Conservation (phyloP, 495 filamentous ascomycete genomes). For the Cairneyella variabilis region DNA sequence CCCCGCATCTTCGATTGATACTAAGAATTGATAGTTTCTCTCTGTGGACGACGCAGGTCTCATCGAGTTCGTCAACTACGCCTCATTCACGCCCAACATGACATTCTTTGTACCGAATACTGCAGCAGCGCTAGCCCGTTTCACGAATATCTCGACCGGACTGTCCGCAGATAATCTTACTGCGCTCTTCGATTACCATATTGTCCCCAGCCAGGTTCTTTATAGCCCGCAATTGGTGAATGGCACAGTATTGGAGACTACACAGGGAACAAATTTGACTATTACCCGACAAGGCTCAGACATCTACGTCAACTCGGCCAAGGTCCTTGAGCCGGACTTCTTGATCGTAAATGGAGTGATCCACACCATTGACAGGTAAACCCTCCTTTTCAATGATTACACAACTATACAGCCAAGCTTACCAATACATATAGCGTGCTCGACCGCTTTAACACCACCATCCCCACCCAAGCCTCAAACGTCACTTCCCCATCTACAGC, state of each 20-base stretch:
- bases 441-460: too few relatives aligned
- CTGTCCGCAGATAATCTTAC: not conserved
- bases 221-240: not conserved
- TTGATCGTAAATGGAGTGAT: conserved; percentile 1
- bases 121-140: not conserved
- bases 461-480: too few relatives aligned
- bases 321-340: not conserved
- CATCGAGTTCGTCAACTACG: not conserved
- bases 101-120: conserved; percentile 10
- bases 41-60: too few relatives aligned
- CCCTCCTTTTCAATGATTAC: too few relatives aligned
- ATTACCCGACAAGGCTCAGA: not conserved
- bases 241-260: not conserved
- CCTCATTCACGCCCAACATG: not conserved
- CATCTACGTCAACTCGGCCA: not conserved
- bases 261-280: not conserved
- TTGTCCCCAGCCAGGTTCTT: not conserved
- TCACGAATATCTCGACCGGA: not conserved
- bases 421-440: too few relatives aligned
- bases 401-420: too few relatives aligned
- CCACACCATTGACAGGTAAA: conserved; percentile 5
- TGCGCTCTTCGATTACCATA: not conserved
- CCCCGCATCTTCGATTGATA: too few relatives aligned
- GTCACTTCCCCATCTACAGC: too few relatives aligned
- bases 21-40: too few relatives aligned